These are phyloP conservation scores for Cryptococcus maquisensis DNA, from an alignment of 1,284 basidiomycete species.

Conservation along the genomic window DNA sequence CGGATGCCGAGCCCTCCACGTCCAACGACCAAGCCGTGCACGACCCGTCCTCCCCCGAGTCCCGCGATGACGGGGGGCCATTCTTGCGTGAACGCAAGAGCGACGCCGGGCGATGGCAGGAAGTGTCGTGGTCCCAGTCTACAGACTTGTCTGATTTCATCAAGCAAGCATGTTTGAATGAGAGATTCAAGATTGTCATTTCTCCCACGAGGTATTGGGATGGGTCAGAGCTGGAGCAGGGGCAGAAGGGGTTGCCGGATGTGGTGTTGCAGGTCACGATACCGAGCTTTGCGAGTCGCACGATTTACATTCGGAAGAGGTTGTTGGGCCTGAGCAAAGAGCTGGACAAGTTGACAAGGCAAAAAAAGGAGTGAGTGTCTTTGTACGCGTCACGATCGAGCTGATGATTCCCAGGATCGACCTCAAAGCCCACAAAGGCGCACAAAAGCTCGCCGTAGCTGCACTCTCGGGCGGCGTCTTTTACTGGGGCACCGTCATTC, in stretches of 20 bases:
- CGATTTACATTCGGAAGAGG: conserved; percentile 57
- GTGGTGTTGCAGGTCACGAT: conserved; percentile 56
- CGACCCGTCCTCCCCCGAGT: neutral
- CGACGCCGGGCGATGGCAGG: conserved; percentile 29
- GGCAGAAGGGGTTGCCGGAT: neutral
- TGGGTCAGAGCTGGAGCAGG: neutral
- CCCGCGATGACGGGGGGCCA: conserved; percentile 31
- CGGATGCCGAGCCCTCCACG: neutral
- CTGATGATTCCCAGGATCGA: conserved; percentile 52
- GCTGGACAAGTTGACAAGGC: conserved; percentile 55
- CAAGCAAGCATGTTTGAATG: conserved; percentile 57
- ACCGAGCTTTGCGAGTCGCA: conserved; percentile 61
- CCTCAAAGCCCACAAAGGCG: conserved; percentile 56
- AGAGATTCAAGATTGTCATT: conserved; percentile 58
- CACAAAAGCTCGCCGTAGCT: conserved; percentile 57
- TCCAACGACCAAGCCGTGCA: neutral
- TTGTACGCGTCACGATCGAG: neutral
- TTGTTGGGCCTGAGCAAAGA: conserved; percentile 52
- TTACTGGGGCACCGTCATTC: conserved; percentile 62
- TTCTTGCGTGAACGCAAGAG: conserved; percentile 33
- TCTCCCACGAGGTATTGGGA: conserved; percentile 18
- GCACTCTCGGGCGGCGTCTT: conserved; percentile 59
- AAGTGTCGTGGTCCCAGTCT: conserved; percentile 59
- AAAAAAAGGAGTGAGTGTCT: conserved; percentile 36
- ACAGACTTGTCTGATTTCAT: conserved; percentile 67